Conservation (phyloP, 2,329 filamentous ascomycete species). For the Herpotrichia juniperi region DNA sequence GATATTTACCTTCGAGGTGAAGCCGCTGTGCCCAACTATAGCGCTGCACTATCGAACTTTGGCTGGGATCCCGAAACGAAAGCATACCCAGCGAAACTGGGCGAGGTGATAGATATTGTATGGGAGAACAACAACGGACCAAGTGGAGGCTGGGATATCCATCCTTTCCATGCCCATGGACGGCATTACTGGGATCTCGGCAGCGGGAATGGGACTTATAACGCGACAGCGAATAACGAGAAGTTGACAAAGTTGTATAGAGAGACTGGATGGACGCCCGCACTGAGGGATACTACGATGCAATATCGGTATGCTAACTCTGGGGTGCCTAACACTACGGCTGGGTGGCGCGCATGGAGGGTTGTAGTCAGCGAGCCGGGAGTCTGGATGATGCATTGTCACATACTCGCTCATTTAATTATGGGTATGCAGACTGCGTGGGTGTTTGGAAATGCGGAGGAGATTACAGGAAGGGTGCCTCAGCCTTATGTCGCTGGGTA, state of each 20-base stretch:
- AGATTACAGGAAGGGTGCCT: slow-evolving; percentile 43
- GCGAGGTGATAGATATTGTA: slow-evolving; percentile 63
- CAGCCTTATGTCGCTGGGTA: slow-evolving; percentile 49
- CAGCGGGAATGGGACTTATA: slow-evolving; percentile 59
- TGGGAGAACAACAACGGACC: slow-evolving; percentile 45
- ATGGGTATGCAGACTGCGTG: slow-evolving; percentile 60
- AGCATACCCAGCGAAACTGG: slow-evolving; percentile 60
- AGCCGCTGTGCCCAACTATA: slow-evolving; percentile 58
- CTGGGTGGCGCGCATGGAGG: slow-evolving; percentile 68
- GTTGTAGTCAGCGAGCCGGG: slow-evolving; percentile 59
- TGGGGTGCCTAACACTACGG: slow-evolving; percentile 47
- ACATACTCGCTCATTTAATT: slow-evolving; percentile 63
- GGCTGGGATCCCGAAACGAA: slow-evolving; percentile 61
- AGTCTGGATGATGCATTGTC: slow-evolving; percentile 69
- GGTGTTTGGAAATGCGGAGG: slow-evolving; percentile 51
- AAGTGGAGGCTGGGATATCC: slow-evolving; percentile 38
- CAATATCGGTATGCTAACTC: slow-evolving; percentile 60
- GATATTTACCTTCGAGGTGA: slow-evolving; percentile 58
- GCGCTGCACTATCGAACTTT: slow-evolving; percentile 54
- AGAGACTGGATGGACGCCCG: slow-evolving; percentile 43
- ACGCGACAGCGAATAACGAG: slow-evolving; percentile 56
- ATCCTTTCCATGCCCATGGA: slow-evolving; percentile 64
- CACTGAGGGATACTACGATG: slow-evolving; percentile 57
- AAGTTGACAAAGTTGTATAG: slow-evolving; percentile 34
- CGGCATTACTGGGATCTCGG: slow-evolving; percentile 62